phyloP scores from a whole-genome alignment of 257 asterid genomes.

The Ajuga chamaepitys region DNA sequence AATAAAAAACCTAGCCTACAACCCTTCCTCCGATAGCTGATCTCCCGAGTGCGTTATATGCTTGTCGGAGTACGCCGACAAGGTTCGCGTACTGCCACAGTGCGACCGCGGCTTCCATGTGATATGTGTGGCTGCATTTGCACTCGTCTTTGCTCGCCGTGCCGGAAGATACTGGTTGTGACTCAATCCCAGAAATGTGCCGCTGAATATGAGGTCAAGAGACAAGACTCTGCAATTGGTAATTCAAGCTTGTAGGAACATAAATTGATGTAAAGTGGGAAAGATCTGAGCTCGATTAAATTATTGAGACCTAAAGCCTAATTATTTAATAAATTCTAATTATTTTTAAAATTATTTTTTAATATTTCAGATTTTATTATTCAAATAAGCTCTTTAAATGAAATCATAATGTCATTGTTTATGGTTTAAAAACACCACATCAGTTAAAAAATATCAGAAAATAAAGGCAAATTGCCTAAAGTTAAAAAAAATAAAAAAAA shows the following conservation, averaged over 20 bases:
- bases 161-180: constrained; percentile 33
- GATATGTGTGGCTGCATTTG: constrained; percentile 47
- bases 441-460: too few relatives aligned
- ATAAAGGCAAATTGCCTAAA: too few relatives aligned
- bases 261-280: not conserved
- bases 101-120: constrained; percentile 54
- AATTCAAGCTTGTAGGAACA: not conserved
- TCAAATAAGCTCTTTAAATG: too few relatives aligned
- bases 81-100: constrained; percentile 47
- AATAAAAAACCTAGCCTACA: too few relatives aligned
- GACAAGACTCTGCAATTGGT: not conserved
- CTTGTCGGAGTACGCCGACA: constrained; percentile 36
- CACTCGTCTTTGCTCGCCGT: constrained; percentile 64
- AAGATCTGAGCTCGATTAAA: not conserved
- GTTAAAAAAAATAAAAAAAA: too few relatives aligned
- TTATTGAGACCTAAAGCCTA: too few relatives aligned
- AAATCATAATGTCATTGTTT: too few relatives aligned
- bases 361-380: too few relatives aligned
- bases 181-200: constrained; percentile 39
- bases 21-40: constrained; percentile 12
- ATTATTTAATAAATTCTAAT: too few relatives aligned
- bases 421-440: too few relatives aligned
- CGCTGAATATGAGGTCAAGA: constrained; percentile 7
- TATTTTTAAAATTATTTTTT: too few relatives aligned
- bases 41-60: constrained; percentile 2